Evolutionary conservation across 345 rosid species (phyloP).

Genomic region (Corymbia maculata): DNA sequence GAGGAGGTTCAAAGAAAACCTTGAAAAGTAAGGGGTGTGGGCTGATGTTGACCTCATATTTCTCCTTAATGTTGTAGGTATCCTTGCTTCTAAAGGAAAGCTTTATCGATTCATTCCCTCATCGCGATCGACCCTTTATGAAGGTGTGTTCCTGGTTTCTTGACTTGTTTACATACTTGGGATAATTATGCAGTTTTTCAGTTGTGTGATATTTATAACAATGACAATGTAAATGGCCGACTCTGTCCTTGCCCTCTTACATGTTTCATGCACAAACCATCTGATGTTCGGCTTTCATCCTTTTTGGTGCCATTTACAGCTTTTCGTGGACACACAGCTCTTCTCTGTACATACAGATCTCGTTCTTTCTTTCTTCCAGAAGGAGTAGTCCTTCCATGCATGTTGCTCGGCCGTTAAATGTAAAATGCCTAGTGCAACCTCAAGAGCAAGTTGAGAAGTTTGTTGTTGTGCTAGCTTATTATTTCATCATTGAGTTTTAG

Average conservation of each 20-base stretch:
- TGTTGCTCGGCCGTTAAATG: not conserved
- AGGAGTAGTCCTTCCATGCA: constrained; percentile 40
- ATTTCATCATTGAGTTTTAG: not conserved
- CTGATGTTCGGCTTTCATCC: not conserved
- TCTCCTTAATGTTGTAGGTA: constrained; percentile 33
- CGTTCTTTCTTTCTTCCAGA: constrained; percentile 84
- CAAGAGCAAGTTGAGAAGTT: not conserved
- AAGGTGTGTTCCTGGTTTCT: constrained; percentile 31
- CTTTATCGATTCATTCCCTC: constrained; percentile 76
- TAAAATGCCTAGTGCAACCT: constrained; percentile 3
- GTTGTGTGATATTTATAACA: not conserved
- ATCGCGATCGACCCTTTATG: constrained; percentile 81
- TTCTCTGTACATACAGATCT: constrained; percentile 96
- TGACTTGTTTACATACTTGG: not conserved
- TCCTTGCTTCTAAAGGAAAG: constrained; percentile 91
- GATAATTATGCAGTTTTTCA: not conserved
- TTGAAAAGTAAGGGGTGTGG: not conserved
- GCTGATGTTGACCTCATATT: not conserved
- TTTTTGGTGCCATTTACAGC: constrained; percentile 20
- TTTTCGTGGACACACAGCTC: constrained; percentile 85
- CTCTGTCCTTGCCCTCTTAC: not conserved
- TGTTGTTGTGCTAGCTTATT: not conserved
- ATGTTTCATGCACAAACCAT: not conserved
- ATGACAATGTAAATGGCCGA: not conserved
- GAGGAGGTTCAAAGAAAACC: not conserved